Conservation (phyloP, 257 asterid genomes). For the Nyctanthes arbortristis region DNA sequence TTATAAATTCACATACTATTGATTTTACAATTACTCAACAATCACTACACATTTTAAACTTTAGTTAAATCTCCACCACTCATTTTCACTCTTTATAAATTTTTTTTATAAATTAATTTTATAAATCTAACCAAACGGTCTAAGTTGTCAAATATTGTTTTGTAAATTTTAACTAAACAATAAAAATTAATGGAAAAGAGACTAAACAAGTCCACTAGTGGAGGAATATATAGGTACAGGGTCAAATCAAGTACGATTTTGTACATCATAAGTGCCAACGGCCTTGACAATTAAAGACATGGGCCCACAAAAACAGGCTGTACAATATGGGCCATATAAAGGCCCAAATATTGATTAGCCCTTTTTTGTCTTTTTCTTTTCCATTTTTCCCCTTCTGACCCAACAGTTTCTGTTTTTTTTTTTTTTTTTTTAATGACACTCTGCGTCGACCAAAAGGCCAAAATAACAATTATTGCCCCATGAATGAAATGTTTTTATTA, state of each 20-base stretch:
- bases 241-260: conserved; percentile 64
- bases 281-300: conserved; percentile 19
- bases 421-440: background rate
- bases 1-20: too few species aligned
- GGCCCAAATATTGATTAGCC: background rate
- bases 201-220: background rate
- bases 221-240: conserved; percentile 12
- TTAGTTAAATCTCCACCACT: too few species aligned
- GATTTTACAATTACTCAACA: too few species aligned
- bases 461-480: background rate
- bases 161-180: too few species aligned
- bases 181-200: too few species aligned
- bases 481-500: background rate
- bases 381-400: background rate
- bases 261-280: conserved; percentile 71
- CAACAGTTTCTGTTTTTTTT: background rate
- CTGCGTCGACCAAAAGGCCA: background rate
- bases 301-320: conserved; percentile 33
- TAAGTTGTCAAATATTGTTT: too few species aligned
- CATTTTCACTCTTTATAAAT: too few species aligned
- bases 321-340: conserved; percentile 14
- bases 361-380: background rate
- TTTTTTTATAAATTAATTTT: too few species aligned
- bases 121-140: too few species aligned
- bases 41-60: too few species aligned